These are phyloP conservation scores for Aspergillus egyptiacus DNA, from an alignment of 495 filamentous ascomycete species.

Conservation along the genomic window DNA sequence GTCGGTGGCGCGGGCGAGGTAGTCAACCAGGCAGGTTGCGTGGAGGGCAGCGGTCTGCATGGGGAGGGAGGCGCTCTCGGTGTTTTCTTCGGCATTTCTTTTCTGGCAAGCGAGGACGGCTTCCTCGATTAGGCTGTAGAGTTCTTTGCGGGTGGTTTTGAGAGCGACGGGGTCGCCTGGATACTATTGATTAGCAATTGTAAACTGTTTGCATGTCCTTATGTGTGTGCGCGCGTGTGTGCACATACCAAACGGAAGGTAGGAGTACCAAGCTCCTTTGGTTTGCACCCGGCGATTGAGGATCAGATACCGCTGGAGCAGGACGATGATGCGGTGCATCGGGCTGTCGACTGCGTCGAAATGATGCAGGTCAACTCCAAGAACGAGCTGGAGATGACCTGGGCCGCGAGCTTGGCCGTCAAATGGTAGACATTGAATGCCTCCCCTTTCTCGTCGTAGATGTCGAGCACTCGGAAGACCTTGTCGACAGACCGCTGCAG, in stretches of 20 bases:
- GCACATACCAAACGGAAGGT: conserved; percentile 43
- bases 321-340: conserved; percentile 30
- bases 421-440: conserved; percentile 53
- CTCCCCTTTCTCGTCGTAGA: conserved; percentile 21
- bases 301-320: conserved; percentile 33
- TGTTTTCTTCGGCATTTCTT: too few species aligned
- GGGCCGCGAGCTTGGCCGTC: conserved; percentile 51
- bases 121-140: too few species aligned
- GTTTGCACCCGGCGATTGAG: conserved; percentile 48
- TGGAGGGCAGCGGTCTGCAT: too few species aligned
- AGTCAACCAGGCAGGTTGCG: too few species aligned
- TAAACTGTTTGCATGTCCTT: too few species aligned
- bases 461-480: conserved; percentile 48
- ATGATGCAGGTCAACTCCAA: conserved; percentile 46
- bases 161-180: too few species aligned
- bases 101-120: too few species aligned
- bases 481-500: conserved; percentile 44
- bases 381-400: conserved; percentile 40
- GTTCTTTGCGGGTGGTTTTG: too few species aligned
- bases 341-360: conserved; percentile 39
- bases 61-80: too few species aligned
- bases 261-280: conserved; percentile 42
- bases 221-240: too few species aligned
- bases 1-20: too few species aligned
- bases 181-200: too few species aligned